Conservation (phyloP, 257 asterid species). For the Ophiorrhiza pumila region DNA sequence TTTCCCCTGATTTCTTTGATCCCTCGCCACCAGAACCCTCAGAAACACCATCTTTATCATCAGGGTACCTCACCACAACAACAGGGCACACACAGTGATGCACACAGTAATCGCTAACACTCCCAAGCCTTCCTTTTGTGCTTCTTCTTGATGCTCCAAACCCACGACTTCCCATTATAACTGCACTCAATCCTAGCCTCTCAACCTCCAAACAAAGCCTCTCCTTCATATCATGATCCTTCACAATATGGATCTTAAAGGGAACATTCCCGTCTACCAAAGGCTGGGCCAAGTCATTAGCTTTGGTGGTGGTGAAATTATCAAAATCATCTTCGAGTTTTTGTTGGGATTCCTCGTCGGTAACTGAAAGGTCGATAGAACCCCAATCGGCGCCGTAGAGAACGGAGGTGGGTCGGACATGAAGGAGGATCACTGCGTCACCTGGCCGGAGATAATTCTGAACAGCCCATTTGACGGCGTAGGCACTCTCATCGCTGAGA, state of each 20-base stretch:
- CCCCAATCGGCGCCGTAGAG: slow-evolving; percentile 75
- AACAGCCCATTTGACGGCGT: slow-evolving; percentile 72
- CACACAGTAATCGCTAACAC: slow-evolving; percentile 79
- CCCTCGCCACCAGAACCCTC: slow-evolving; percentile 21
- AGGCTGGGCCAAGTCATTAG: slow-evolving; percentile 65
- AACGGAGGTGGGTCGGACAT: slow-evolving; percentile 48
- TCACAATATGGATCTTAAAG: slow-evolving; percentile 72
- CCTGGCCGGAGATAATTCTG: slow-evolving; percentile 74
- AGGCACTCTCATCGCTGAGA: slow-evolving; percentile 73
- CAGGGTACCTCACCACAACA: slow-evolving; percentile 64
- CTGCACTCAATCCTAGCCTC: slow-evolving; percentile 73
- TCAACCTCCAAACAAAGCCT: slow-evolving; percentile 83
- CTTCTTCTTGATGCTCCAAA: slow-evolving; percentile 61
- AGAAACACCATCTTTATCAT: slow-evolving; percentile 47
- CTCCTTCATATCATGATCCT: slow-evolving; percentile 86
- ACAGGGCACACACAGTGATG: slow-evolving; percentile 78
- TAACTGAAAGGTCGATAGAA: slow-evolving; percentile 36
- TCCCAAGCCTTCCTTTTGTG: slow-evolving; percentile 68
- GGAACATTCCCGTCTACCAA: slow-evolving; percentile 58
- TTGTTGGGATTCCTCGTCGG: slow-evolving; percentile 60
- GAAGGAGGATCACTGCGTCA: slow-evolving; percentile 71
- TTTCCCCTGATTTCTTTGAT: slow-evolving; percentile 25
- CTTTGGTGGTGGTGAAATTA: slow-evolving; percentile 53
- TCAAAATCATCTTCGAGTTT: slow-evolving; percentile 65
- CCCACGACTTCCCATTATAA: slow-evolving; percentile 82